Base-by-base conservation (phyloP, 371 early-diverging fungal genomes). In the Rhizopus sp. region DNA sequence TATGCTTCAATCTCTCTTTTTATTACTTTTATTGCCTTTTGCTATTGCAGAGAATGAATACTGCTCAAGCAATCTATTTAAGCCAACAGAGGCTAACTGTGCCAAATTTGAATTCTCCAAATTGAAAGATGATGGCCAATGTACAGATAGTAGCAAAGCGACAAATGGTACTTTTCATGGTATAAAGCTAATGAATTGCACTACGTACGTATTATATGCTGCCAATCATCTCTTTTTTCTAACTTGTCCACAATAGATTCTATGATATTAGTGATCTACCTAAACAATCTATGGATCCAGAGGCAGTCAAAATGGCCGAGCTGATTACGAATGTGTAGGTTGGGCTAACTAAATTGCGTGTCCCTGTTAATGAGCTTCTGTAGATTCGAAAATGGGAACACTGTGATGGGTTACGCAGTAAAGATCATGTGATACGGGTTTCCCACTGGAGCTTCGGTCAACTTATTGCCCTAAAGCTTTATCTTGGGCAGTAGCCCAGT, bases 381-480 rank as follows among this genome's bases (percentile, higher is more conserved):
- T 55, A 77, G 78, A 0, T 77, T 77, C 50, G 78, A 77, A 30
- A 77, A 77, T 64, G 78, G 78, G 30, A 62, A 66, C 37, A 77
- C 70, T 10, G 49, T 56, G 7, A 74, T 77, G 68, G 78, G 78
- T 53, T 77, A 72, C 53, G 74, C 66, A 3, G 78, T 74, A 72
- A 70, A 31, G 30, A 30, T 23, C 23, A 23, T 23, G 23, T 23
- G 23, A 23, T 23, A 23, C 23, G 23, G 23, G 23, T 23, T 23
- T 23, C 23, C 23, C 23, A 23, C 2, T 23, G 23, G 23, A 23
- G 23, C 15, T 29, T 5, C 10, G 17, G 9, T 39, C 13, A 39
- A 39, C 8, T 10, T 39, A 39, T 10, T 49, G 31, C 49, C 9
- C 0, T 30, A 16, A 38, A 23, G 23, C 23, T 23, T 23, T 23